Conservation (phyloP, 2,329 filamentous ascomycete species). For the Aspergillus amoenus region DNA sequence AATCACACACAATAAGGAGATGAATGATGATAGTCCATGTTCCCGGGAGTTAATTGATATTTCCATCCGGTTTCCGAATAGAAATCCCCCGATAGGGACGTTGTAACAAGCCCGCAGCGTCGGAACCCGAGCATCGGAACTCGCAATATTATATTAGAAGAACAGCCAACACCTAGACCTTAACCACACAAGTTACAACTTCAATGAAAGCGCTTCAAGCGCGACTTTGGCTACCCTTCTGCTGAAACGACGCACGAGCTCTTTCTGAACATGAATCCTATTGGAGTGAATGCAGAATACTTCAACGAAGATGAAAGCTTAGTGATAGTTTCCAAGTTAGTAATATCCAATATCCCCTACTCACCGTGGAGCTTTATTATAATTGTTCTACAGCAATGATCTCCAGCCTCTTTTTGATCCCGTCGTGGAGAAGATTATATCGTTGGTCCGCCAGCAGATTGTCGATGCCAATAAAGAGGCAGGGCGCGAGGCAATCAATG, state of each 20-base stretch:
- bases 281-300: not conserved
- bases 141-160: not conserved
- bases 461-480: not conserved
- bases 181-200: too few relatives aligned
- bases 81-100: not conserved
- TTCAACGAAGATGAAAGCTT: constrained; percentile 11
- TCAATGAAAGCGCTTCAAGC: constrained; percentile 18
- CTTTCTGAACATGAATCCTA: constrained; percentile 15
- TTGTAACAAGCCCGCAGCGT: not conserved
- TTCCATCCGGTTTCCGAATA: not conserved
- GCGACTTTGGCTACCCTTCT: constrained; percentile 25
- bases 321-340: constrained; percentile 4
- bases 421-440: not conserved
- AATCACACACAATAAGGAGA: not conserved
- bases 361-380: too few relatives aligned
- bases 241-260: constrained; percentile 15
- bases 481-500: not conserved
- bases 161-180: too few relatives aligned
- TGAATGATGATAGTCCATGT: not conserved
- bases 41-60: not conserved
- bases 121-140: not conserved
- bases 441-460: constrained; percentile 2
- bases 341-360: too few relatives aligned
- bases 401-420: constrained; percentile 1
- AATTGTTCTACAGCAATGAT: not conserved